Base-by-base conservation (phyloP, 2,329 filamentous ascomycete species). In the Endoconidiophora polonica region DNA sequence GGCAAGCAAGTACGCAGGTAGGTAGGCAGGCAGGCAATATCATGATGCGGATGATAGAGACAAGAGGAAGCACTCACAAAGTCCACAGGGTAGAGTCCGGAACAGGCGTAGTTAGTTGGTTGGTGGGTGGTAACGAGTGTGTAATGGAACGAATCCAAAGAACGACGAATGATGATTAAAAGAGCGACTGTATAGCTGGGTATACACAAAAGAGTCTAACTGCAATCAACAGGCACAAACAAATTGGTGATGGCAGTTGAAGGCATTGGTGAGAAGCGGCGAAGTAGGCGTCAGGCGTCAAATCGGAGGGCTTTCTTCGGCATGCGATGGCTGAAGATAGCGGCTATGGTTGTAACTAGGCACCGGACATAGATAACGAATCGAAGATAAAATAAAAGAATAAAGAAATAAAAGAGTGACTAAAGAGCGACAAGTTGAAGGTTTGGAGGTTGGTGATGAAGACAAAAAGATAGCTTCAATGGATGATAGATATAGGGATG, bases 361-460 rank as follows among this genome's bases (percentile, higher is more conserved):
- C 20, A 18, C 20, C 20, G n/a, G 39, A 44, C 39, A 44, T 36
- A 20, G n/a, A 33, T n/a, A 12, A 50, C n/a, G 22, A 50, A 50
- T 18, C 16, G 16, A 18, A 9, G 23, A 44, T 18, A 23, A 43
- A 41, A 47, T 5, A 43, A 42, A 9, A 40, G 48, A 12, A 33
- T 23, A 14, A 44, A 36, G 24, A 33, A n/a, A 39, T 16, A 44
- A 50, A 44, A 12, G 43, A 42, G 26, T 33, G 33, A 50, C 18
- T 42, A 50, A 44, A 42, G 47, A 49, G 47, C 39, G 47, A 49
- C 39, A 37, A n/a, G 26, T 20, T 6, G 12, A 45, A 9, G 26
- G 26, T 16, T 39, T 23, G 4, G 48, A 16, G 33, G 23, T 36
- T 38, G 47, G 40, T 24, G 47, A 44, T 23, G n/a, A 16, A 16